These are phyloP conservation scores for Debaryomycetaceae sp. DNA, from an alignment of 1,139 yeast species.

Conservation along the genomic window DNA sequence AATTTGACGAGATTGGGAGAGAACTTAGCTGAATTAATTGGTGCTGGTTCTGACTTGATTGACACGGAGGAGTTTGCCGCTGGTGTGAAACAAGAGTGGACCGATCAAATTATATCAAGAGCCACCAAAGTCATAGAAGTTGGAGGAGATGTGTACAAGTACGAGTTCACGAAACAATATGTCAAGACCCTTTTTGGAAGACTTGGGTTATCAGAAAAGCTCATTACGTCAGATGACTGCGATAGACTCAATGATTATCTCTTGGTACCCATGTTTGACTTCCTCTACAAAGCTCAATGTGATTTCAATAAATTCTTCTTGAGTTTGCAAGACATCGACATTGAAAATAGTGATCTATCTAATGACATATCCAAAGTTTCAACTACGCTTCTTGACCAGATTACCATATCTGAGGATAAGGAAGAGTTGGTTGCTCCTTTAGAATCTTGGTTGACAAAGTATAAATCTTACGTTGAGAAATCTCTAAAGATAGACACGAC, in stretches of 20 bases:
- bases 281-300: conserved; percentile 57
- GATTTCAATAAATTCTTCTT: conserved; percentile 83
- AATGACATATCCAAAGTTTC: conserved; percentile 22
- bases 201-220: conserved; percentile 54
- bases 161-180: conserved; percentile 57
- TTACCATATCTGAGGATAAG: conserved; percentile 14
- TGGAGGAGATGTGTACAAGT: conserved; percentile 65
- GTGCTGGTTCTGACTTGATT: conserved; percentile 55
- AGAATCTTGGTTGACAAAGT: conserved; percentile 37
- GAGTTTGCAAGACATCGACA: conserved; percentile 45
- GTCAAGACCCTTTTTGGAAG: conserved; percentile 59
- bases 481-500: conserved; percentile 22
- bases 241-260: conserved; percentile 42
- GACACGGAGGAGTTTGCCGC: conserved; percentile 35
- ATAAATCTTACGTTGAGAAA: conserved; percentile 33
- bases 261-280: conserved; percentile 59
- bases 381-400: conserved; percentile 18
- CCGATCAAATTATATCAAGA: conserved; percentile 49
- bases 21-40: conserved; percentile 74
- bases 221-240: conserved; percentile 34
- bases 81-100: conserved; percentile 43
- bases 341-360: conserved; percentile 9
- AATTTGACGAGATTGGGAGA: conserved; percentile 84
- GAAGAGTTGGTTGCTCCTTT: conserved; percentile 31
- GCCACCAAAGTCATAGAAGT: conserved; percentile 65